Evolutionary conservation across 75 land plant species (phyloP).

Genomic region (Ceratopteris richardii): DNA sequence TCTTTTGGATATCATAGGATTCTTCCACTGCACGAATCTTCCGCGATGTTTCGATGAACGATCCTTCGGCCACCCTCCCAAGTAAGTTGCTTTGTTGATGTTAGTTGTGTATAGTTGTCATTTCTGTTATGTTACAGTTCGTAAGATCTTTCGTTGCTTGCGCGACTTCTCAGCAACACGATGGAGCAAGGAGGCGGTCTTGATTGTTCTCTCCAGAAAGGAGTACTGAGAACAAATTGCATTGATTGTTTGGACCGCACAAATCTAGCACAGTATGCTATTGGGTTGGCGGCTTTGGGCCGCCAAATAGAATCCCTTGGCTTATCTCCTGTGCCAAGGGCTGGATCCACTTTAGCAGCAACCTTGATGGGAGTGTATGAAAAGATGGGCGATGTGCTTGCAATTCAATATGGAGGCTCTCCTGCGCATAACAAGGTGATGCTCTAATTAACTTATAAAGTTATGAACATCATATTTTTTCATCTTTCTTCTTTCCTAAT

Average conservation of each 20-base stretch:
- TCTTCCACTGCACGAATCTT: conserved; percentile 39
- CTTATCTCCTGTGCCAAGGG: conserved; percentile 23
- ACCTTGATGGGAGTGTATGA: conserved; percentile 59
- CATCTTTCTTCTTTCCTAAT: no score
- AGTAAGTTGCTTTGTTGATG: background rate
- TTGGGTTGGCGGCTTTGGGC: conserved; percentile 66
- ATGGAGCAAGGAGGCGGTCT: no score
- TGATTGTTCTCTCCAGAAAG: no score
- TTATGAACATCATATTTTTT: no score
- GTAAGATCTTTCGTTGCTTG: no score
- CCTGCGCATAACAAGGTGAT: conserved; percentile 86
- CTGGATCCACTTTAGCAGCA: conserved; percentile 51
- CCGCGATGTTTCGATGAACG: no score
- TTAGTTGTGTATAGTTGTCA: no score
- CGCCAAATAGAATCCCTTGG: conserved; percentile 60
- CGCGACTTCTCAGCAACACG: no score
- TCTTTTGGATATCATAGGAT: conserved; percentile 47
- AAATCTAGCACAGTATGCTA: conserved; percentile 51
- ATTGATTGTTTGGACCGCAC: conserved; percentile 82
- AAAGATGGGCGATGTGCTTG: conserved; percentile 79
- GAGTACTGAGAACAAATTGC: conserved; percentile 71
- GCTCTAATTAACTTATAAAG: no score
- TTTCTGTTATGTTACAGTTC: no score
- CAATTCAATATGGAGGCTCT: conserved; percentile 73
- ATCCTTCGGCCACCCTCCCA: background rate